Percentiles rank a stretch among this genome's conserved stretches.
Evolutionary conservation across 2,329 filamentous ascomycete species (phyloP).

Genomic region (Zarea fungicola): DNA sequence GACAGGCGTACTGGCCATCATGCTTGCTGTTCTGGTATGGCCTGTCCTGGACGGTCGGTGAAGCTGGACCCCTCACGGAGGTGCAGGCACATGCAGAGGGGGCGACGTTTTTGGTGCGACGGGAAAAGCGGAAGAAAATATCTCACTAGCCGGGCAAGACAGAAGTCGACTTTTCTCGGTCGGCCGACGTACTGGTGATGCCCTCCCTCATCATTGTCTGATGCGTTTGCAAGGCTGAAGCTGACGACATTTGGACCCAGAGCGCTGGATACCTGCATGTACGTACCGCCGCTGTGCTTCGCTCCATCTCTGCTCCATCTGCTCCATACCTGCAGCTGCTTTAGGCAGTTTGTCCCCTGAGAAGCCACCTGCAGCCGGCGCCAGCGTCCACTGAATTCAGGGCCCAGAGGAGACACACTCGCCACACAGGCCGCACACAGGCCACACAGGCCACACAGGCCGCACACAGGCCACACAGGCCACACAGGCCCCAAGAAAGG

Average conservation of each 20-base stretch:
- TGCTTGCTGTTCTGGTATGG: neutral
- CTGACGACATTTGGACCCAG: neutral
- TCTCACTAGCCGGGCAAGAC: neutral
- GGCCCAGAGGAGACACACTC: too few species aligned
- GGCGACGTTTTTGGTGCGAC: too few species aligned
- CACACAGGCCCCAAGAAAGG: neutral
- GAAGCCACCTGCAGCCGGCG: too few species aligned
- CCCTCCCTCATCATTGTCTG: neutral
- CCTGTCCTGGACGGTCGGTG: neutral
- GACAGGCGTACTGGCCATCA: neutral
- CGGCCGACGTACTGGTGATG: neutral
- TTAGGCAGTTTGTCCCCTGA: too few species aligned
- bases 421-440: too few species aligned
- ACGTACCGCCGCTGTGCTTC: too few species aligned
- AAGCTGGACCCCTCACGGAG: neutral
- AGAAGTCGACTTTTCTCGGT: neutral
- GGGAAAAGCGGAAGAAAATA: neutral
- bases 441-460: too few species aligned
- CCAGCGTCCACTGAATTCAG: too few species aligned
- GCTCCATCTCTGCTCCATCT: too few species aligned
- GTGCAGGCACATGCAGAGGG: too few species aligned
- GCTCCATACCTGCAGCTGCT: too few species aligned
- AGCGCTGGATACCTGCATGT: too few species aligned
- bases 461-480: neutral
- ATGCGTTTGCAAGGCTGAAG: constrained; percentile 10